A percentile compares a stretch with the other conserved stretches of the same genome.
Evolutionary conservation across 805 yeast genomes (phyloP).

Genomic region (Priceomyces haplophilus): DNA sequence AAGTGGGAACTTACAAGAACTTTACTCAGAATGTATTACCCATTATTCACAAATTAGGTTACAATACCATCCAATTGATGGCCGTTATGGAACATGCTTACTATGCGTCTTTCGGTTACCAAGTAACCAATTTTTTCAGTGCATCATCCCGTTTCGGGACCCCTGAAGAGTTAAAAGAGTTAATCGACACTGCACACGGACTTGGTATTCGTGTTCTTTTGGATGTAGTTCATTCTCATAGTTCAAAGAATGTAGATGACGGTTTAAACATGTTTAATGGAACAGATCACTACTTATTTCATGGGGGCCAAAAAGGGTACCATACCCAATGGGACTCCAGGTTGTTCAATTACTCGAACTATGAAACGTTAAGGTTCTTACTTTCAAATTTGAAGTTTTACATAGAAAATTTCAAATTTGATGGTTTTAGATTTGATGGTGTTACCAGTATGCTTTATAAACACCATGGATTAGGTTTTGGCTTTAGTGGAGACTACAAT

Average conservation of each 20-base stretch:
- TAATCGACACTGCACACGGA: slow-evolving; percentile 88
- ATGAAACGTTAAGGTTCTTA: slow-evolving; percentile 85
- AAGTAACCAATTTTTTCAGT: slow-evolving; percentile 90
- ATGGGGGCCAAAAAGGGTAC: slow-evolving; percentile 82
- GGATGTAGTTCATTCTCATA: slow-evolving; percentile 95
- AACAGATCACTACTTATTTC: slow-evolving; percentile 92
- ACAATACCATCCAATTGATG: slow-evolving; percentile 93
- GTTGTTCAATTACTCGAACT: slow-evolving; percentile 84
- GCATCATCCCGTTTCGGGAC: slow-evolving; percentile 87
- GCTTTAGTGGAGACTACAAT: slow-evolving; percentile 87
- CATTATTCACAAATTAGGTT: slow-evolving; percentile 79
- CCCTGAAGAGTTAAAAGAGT: slow-evolving; percentile 89
- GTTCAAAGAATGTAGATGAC: slow-evolving; percentile 90
- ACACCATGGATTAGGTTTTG: slow-evolving; percentile 91
- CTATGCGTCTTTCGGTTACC: slow-evolving; percentile 98
- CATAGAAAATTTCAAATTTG: slow-evolving; percentile 80
- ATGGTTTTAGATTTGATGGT: slow-evolving; percentile 96
- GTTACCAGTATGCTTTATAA: slow-evolving; percentile 89
- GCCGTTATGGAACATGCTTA: slow-evolving; percentile 99
- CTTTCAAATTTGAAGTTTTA: slow-evolving; percentile 81
- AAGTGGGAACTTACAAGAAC: slow-evolving; percentile 79
- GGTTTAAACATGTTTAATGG: slow-evolving; percentile 94
- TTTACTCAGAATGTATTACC: slow-evolving; percentile 81
- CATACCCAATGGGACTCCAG: slow-evolving; percentile 98
- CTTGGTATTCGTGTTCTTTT: slow-evolving; percentile 81